Evolutionary conservation across 2,329 filamentous ascomycete genomes (phyloP), one percentile per base, ranked within the genome.

Genomic region (Arachnomyces sp.): DNA sequence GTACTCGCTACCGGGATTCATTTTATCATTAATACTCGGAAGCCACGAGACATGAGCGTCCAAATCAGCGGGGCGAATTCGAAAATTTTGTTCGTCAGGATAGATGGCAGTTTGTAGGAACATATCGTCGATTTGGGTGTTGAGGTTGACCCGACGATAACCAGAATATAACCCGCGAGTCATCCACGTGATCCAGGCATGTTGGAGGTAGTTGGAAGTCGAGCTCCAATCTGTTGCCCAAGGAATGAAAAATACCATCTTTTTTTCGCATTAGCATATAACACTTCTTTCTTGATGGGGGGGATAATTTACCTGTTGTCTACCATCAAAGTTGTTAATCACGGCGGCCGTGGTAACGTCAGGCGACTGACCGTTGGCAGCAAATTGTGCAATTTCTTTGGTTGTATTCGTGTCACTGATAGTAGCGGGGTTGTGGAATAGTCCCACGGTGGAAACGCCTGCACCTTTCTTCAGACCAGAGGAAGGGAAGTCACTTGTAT

Each of bases 91-190:
- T 4, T 66, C 68, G n/a, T 49, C 47, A 1, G 75, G 74, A 52
- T 75, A 76, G 28, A 75, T 62, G 8, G 66, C 66, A 3, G 71
- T 68, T 38, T 65, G 61, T 14, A 82, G 62, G 49, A 80, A 75
- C 65, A 82, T 75, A 48, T 82, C 78, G 49, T 82, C 78, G 25
- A 81, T 71, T 51, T 79, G 75, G 9, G 74, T 71, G 57, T 63
- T 72, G 28, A 78, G 57, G 45, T 76, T 70, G 29, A 72, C 63
- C 45, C 75, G 68, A 39, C 74, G 69, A 52, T 74, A 71, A n/a
- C 75, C 75, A 7, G 72, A 62, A 45, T 75, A 52, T 7, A 80
- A 56, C 29, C 77, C 77, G 45, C 75, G 68, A 4, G 77, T 80
- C 28, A 77, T 54, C 77, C 76, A 81, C 49, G 71, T 71, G 44